Evolutionary conservation across 345 rosid species (phyloP).

Genomic region (Citrus mangshanensis): DNA sequence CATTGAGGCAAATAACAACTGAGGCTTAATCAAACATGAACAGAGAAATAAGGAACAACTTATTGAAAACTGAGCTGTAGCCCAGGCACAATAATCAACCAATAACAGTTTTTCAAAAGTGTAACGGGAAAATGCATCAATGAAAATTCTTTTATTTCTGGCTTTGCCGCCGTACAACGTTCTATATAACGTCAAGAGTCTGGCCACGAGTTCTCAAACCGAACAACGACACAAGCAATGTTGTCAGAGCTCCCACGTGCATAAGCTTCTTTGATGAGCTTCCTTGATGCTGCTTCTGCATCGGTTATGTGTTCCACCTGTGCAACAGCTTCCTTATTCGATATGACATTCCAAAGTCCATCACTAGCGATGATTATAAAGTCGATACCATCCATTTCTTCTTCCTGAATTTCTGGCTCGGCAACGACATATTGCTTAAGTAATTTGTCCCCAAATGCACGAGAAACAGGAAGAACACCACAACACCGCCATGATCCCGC

Average conservation of each 20-base stretch:
- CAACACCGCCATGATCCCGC: conserved; percentile 58
- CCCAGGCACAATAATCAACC: background rate
- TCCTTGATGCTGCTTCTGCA: conserved; percentile 45
- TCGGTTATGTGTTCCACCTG: conserved; percentile 34
- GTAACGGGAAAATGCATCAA: background rate
- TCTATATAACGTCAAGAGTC: background rate
- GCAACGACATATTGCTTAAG: conserved; percentile 62
- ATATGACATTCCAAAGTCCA: conserved; percentile 60
- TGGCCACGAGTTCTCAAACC: conserved; percentile 29
- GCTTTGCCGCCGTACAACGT: background rate
- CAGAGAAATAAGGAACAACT: background rate
- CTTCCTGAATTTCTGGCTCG: conserved; percentile 72
- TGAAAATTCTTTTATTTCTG: background rate
- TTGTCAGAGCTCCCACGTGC: conserved; percentile 47
- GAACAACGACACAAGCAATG: conserved; percentile 45
- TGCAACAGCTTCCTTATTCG: conserved; percentile 50
- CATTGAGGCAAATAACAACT: background rate
- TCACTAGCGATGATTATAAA: conserved; percentile 59
- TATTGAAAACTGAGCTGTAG: conserved; percentile 11
- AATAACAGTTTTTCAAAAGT: background rate
- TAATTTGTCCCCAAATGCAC: conserved; percentile 62
- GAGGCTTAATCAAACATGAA: background rate
- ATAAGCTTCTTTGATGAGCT: conserved; percentile 42
- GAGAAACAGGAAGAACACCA: conserved; percentile 53
- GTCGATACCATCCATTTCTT: conserved; percentile 44